Percentiles rank a stretch among this genome's conserved stretches.
These are phyloP conservation scores for Edaphochlamys debaryana DNA, from an alignment of 139 green algal species.

Conservation along the genomic window DNA sequence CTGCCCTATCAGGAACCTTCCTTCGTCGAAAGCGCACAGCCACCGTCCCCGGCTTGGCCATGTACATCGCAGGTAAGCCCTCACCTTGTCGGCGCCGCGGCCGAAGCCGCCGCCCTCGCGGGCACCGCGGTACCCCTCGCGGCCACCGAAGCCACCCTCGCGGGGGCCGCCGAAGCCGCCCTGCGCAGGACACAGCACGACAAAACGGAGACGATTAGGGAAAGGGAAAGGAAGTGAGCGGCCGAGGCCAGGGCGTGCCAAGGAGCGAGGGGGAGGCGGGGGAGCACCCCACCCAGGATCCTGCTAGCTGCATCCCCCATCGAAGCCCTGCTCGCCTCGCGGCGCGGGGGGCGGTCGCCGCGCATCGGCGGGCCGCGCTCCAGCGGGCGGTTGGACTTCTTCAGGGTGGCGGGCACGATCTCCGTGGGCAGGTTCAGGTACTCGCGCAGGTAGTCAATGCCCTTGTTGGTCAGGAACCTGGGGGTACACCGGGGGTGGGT, in stretches of 20 bases:
- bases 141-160: conserved; percentile 64
- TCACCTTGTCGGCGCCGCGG: conserved; percentile 68
- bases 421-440: conserved; percentile 98
- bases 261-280: no score
- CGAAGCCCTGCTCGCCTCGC: conserved; percentile 37
- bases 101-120: conserved; percentile 68
- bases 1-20: no score
- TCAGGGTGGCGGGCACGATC: conserved; percentile 93
- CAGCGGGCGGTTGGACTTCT: conserved; percentile 89
- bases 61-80: not conserved
- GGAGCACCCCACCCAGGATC: no score
- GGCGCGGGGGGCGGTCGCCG: conserved; percentile 57
- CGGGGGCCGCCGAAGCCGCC: conserved; percentile 62
- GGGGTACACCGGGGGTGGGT: no score
- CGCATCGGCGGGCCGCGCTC: conserved; percentile 52
- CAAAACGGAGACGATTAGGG: no score
- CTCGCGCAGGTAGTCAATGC: conserved; percentile 98
- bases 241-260: no score
- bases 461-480: conserved; percentile 97
- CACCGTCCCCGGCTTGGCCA: not conserved
- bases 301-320: not conserved
- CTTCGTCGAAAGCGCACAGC: not conserved
- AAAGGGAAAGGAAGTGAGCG: no score
- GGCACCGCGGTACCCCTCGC: conserved; percentile 72
- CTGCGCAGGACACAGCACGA: not conserved